Base-by-base conservation (phyloP, 176 grass and related monocot genomes). In the Oryza meyeriana region DNA sequence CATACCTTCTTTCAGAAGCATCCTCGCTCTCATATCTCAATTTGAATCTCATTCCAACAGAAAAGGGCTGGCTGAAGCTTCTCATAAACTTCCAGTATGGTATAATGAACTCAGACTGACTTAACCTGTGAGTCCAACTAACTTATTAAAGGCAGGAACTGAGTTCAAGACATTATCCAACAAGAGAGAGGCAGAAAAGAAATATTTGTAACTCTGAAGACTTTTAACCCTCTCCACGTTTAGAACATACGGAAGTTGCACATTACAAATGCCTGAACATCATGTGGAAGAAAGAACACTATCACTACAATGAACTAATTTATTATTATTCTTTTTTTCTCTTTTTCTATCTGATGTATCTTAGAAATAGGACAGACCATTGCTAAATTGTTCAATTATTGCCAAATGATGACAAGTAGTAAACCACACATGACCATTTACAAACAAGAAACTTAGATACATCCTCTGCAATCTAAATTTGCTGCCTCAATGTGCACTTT, bases 31-130 rank as follows among this genome's bases (percentile, higher is more conserved):
- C 93, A 64, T 80, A 91, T 65, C 80, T 72, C 95, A 91, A 85
- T 85, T 85, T 98, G 79, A 93, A 98, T 77, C 90, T 88, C 76
- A 82, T 93, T 74, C 95, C 95, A 57, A 83, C 71, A 38, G 90
- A 89, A 85, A 93, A 76, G 44, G 89, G 80, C 81, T 90, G 76
- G 55, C 55, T 88, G 29, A 95, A 88, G 71, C 90, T 91, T 86
- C 85, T 93, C 17, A 72, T 82, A 72, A 91, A 95, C 75, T 95
- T 98, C 88, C 95, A 90, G 71, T 88, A 91, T 25, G 95, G 92
- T 71, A 98, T 72, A 81, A 98, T 90, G 72, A 95, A 95, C 74
- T 90, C 87, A 35, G 91, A 88, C 36, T 88, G 83, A n/a, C 76
- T 83, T 85, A 87, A 84, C 67, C 95, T 98, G 87, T 64, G 71